These are phyloP conservation scores for Penstemon eatonii DNA, from an alignment of 257 asterid species.

Conservation along the genomic window DNA sequence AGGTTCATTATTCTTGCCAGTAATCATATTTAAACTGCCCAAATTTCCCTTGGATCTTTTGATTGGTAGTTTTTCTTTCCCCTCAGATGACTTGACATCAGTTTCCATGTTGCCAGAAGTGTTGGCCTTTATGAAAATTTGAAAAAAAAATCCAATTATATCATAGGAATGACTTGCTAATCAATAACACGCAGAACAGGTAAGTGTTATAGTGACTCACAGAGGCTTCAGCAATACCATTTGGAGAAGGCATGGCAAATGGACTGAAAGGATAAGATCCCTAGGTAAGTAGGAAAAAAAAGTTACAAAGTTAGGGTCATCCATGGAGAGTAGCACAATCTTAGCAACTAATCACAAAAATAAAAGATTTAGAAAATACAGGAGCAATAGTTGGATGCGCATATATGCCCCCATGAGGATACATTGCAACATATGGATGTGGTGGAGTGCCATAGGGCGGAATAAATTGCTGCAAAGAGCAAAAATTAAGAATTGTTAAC, in stretches of 20 bases:
- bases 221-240: constrained; percentile 57
- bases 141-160: background rate
- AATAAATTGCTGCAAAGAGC: constrained; percentile 74
- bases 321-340: constrained; percentile 12
- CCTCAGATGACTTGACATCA: constrained; percentile 76
- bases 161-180: constrained; percentile 1
- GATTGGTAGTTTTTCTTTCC: constrained; percentile 83
- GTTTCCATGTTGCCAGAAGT: constrained; percentile 61
- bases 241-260: constrained; percentile 65
- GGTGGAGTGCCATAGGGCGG: constrained; percentile 98
- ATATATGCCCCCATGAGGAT: constrained; percentile 88
- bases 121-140: constrained; percentile 47
- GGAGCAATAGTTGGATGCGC: constrained; percentile 96
- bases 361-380: constrained; percentile 42
- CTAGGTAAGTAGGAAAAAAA: constrained; percentile 38
- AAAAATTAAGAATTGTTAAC: constrained; percentile 19
- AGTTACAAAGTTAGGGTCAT: constrained; percentile 23
- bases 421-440: constrained; percentile 96
- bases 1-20: constrained; percentile 69
- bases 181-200: background rate
- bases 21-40: constrained; percentile 83
- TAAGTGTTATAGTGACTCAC: constrained; percentile 38
- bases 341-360: constrained; percentile 14
- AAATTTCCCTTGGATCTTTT: constrained; percentile 91
- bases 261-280: constrained; percentile 95